Evolutionary conservation across 164 flowering plant species (phyloP), one percentile per base, ranked within the genome.

Genomic region (Aristolochia fimbriata): DNA sequence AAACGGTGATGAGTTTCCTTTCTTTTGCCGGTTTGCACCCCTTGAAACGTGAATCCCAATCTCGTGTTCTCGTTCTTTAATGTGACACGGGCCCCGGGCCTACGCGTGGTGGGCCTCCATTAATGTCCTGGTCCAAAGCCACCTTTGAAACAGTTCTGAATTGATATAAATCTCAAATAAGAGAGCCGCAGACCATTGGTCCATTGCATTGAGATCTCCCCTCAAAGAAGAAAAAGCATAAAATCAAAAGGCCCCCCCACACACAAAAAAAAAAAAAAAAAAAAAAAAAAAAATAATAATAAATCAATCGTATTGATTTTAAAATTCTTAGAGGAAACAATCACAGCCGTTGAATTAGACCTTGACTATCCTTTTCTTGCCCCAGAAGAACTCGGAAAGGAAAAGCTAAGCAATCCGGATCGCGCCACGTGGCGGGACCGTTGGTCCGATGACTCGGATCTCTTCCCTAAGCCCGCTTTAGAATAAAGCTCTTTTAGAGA

Each of bases 351-450:
- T 10, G 33, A 61, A 51, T 61, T 30, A 16, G 27, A 21, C 49
- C 58, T 78, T 77, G 87, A 85, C 91, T 81, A 74, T 83, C 76
- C 91, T 74, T 85, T 85, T 83, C 87, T 85, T 85, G 65, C 71
- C 61, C 71, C 50, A 69, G 73, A 84, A 82, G 84, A 78, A 74
- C 80, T 73, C 60, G 59, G 64, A 58, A 48, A 56, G 15, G 15
- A 8, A 72, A 64, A 58, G 63, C 17, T 50, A 20, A 43, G 25
- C 58, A 6, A 11, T 17, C 43, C 16, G 10, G 58, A 65, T 59
- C 25, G 15, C 41, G 67, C 55, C 72, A 73, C 64, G 64, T 65
- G 70, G 47, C 62, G 53, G 1, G 25, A 23, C 20, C 58, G 24
- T 20, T 60, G 51, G 58, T 9, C 16, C 20, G 49, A 52, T 52